These are phyloP conservation scores for Penicillium fuscoglaucum DNA, from an alignment of 2,329 filamentous ascomycete genomes.

Conservation along the genomic window DNA sequence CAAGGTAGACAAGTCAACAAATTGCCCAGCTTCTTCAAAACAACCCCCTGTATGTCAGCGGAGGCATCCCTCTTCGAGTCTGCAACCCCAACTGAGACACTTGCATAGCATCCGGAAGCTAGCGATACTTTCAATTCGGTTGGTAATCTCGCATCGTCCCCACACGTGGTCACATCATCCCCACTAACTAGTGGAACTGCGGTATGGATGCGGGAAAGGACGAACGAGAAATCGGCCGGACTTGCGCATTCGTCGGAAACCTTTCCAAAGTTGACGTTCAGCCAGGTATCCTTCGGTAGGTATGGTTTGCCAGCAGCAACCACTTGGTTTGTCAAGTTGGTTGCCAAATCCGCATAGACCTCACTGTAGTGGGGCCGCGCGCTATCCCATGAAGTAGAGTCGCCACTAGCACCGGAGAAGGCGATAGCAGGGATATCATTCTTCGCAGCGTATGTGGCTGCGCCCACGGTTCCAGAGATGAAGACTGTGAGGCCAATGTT, in stretches of 20 bases:
- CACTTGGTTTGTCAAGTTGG: slow-evolving; percentile 58
- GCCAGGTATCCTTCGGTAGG: slow-evolving; percentile 59
- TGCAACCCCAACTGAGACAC: slow-evolving; percentile 63
- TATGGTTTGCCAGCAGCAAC: slow-evolving; percentile 61
- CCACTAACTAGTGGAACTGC: slow-evolving; percentile 37
- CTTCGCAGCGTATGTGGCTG: slow-evolving; percentile 58
- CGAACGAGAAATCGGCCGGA: slow-evolving; percentile 60
- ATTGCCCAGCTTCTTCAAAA: slow-evolving; percentile 52
- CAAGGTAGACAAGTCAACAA: slow-evolving; percentile 52
- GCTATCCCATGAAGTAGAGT: slow-evolving; percentile 56
- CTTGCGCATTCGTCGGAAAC: slow-evolving; percentile 54
- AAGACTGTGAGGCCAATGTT: slow-evolving; percentile 59
- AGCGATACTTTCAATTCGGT: slow-evolving; percentile 58
- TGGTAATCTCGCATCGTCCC: slow-evolving; percentile 55
- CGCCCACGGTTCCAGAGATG: slow-evolving; percentile 69
- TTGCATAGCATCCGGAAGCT: slow-evolving; percentile 58
- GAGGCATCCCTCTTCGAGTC: slow-evolving; percentile 61
- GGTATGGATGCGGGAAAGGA: slow-evolving; percentile 62
- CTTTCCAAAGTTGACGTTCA: slow-evolving; percentile 69
- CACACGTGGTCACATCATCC: slow-evolving; percentile 60
- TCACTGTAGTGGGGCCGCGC: slow-evolving; percentile 51
- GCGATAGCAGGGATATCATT: slow-evolving; percentile 65
- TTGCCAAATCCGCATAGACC: slow-evolving; percentile 65
- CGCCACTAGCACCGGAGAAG: slow-evolving; percentile 59
- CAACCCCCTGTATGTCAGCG: slow-evolving; percentile 52